These are phyloP conservation scores for Mortierella sp. DNA, from an alignment of 371 early-diverging fungal species.

Conservation along the genomic window DNA sequence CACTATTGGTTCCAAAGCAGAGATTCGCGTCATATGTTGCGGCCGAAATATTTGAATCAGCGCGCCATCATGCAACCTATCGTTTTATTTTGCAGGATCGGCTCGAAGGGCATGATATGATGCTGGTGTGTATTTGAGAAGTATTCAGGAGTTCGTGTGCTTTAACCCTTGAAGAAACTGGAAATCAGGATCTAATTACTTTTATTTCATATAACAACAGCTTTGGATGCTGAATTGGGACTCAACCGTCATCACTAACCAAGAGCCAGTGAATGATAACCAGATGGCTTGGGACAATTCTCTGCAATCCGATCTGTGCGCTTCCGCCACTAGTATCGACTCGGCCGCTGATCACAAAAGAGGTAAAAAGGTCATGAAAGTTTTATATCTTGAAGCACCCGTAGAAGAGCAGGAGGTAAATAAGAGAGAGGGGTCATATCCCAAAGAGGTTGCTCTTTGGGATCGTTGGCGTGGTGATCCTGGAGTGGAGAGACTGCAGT, in stretches of 20 bases:
- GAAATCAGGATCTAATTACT: neutral
- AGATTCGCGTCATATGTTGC: constrained; percentile 43
- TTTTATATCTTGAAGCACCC: constrained; percentile 34
- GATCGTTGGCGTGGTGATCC: constrained; percentile 50
- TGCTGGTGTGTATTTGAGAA: constrained; percentile 26
- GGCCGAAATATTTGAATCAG: constrained; percentile 52
- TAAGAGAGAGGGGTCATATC: neutral
- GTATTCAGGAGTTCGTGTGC: no score
- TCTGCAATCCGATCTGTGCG: constrained; percentile 15
- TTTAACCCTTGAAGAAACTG: neutral
- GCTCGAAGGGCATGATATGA: constrained; percentile 35
- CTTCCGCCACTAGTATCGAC: neutral
- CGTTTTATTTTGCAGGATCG: constrained; percentile 56
- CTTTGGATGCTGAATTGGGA: constrained; percentile 58
- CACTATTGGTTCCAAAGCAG: constrained; percentile 24
- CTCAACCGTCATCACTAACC: constrained; percentile 40
- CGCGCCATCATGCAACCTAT: constrained; percentile 54
- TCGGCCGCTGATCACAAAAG: neutral
- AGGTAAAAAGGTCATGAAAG: constrained; percentile 42
- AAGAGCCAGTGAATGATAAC: constrained; percentile 17
- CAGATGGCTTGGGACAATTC: constrained; percentile 35
- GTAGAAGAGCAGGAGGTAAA: constrained; percentile 14
- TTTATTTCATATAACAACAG: constrained; percentile 5
- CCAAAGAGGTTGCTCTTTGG: constrained; percentile 41
- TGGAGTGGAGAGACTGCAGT: constrained; percentile 46